A percentile compares a stretch with the other conserved stretches of the same genome.
Conservation (phyloP, 352 stramenopile species). For the Elongisporangium prolatum region DNA sequence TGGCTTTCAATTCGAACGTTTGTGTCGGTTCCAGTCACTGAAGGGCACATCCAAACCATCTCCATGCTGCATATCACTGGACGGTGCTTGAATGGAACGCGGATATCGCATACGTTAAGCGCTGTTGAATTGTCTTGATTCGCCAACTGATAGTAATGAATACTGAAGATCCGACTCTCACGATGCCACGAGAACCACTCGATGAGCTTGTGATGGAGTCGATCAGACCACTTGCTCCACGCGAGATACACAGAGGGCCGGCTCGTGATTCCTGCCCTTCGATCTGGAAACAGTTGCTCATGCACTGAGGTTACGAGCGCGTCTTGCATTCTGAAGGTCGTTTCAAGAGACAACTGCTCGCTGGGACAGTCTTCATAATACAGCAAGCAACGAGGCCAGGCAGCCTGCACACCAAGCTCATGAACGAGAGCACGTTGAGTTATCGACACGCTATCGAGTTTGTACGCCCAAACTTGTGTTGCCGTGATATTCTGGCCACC, state of each 20-base stretch:
- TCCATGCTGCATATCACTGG: slow-evolving; percentile 12
- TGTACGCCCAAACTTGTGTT: slow-evolving; percentile 24
- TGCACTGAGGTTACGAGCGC: slow-evolving; percentile 15
- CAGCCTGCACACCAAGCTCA: slow-evolving; percentile 17
- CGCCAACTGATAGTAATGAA: neutral
- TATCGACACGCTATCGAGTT: slow-evolving; percentile 32
- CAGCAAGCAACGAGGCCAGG: slow-evolving; percentile 23
- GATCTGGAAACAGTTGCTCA: slow-evolving; percentile 3
- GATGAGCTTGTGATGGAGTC: slow-evolving; percentile 20
- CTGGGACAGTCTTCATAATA: slow-evolving; percentile 3
- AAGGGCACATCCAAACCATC: slow-evolving; percentile 5
- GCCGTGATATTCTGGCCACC: slow-evolving; percentile 7
- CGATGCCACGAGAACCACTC: neutral
- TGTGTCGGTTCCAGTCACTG: no score
- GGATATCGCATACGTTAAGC: neutral
- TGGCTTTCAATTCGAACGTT: no score
- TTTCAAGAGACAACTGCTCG: slow-evolving; percentile 12
- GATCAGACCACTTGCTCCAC: slow-evolving; percentile 26
- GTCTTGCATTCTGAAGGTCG: slow-evolving; percentile 34
- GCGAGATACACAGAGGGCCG: slow-evolving; percentile 9
- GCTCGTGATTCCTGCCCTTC: neutral
- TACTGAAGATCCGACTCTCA: neutral
- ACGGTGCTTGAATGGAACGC: neutral
- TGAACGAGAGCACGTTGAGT: slow-evolving; percentile 17
- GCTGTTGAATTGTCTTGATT: neutral